Conservation (phyloP, 2,329 filamentous ascomycete species). For the Fusarium aywerte region DNA sequence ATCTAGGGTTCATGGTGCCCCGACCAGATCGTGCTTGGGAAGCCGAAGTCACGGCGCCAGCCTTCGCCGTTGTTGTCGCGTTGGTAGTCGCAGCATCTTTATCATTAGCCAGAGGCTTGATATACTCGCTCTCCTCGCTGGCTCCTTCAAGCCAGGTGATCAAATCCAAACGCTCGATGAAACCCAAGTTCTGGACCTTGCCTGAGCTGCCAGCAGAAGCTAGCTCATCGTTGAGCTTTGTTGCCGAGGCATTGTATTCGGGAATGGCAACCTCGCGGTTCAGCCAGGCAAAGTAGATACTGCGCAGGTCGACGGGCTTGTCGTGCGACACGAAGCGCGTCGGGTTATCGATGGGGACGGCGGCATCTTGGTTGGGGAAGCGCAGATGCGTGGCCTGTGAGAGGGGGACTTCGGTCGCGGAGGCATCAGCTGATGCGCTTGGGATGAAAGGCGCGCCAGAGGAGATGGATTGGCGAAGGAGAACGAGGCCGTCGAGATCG, state of each 20-base stretch:
- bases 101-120: constrained; percentile 81
- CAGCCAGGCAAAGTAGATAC: constrained; percentile 95
- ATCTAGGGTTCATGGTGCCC: constrained; percentile 78
- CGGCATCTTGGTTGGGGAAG: constrained; percentile 72
- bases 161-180: constrained; percentile 90
- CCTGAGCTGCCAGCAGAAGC: constrained; percentile 68
- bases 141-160: constrained; percentile 94
- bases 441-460: constrained; percentile 76
- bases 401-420: constrained; percentile 71
- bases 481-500: constrained; percentile 80
- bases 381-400: constrained; percentile 81
- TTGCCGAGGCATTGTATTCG: constrained; percentile 88
- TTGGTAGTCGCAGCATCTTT: constrained; percentile 56
- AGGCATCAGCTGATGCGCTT: constrained; percentile 74
- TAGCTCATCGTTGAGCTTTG: constrained; percentile 82
- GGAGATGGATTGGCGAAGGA: constrained; percentile 85
- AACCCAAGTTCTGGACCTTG: constrained; percentile 86
- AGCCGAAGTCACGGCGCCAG: constrained; percentile 57
- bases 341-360: constrained; percentile 74
- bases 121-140: constrained; percentile 90
- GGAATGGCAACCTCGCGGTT: constrained; percentile 91
- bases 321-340: constrained; percentile 89
- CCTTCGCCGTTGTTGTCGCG: constrained; percentile 52
- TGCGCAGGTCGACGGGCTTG: constrained; percentile 84
- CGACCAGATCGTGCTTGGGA: constrained; percentile 66